Evolutionary conservation across 768 basidiomycete species (phyloP).

Genomic region (Hypsizygus marmoreus): DNA sequence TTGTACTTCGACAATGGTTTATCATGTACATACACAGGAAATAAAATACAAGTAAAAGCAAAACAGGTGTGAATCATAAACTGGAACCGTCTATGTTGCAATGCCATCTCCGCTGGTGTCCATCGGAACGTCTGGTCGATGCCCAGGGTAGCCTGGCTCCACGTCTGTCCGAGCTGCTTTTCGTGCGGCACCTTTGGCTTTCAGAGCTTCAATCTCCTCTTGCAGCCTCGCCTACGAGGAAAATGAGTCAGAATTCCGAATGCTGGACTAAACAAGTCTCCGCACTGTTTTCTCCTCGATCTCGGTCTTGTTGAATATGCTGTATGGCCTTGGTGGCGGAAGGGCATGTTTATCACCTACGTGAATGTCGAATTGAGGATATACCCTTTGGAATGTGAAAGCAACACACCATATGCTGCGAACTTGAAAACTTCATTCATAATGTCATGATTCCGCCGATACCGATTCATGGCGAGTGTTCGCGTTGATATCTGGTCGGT

Average conservation of each 20-base stretch:
- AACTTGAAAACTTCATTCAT: slow-evolving; percentile 83
- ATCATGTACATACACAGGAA: no score
- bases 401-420: slow-evolving; percentile 61
- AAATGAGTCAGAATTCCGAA: background rate
- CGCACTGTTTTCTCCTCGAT: slow-evolving; percentile 59
- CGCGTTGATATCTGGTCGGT: slow-evolving; percentile 72
- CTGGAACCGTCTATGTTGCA: no score
- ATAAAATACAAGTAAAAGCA: background rate
- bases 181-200: slow-evolving; percentile 49
- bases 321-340: slow-evolving; percentile 48
- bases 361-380: background rate
- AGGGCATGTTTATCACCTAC: slow-evolving; percentile 47
- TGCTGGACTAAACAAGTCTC: slow-evolving; percentile 6
- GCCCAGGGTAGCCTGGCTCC: slow-evolving; percentile 13
- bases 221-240: slow-evolving; percentile 52
- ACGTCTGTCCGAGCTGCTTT: slow-evolving; percentile 23
- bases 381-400: background rate
- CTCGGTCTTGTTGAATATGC: slow-evolving; percentile 60
- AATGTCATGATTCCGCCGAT: slow-evolving; percentile 78
- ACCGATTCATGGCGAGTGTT: slow-evolving; percentile 69
- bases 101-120: slow-evolving; percentile 9
- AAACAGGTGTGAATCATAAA: no score
- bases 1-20: no score
- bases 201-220: slow-evolving; percentile 58
- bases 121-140: slow-evolving; percentile 9